phyloP scores from a whole-genome alignment of 2,329 filamentous ascomycete species.

The Xylariomycetidae sp. region DNA sequence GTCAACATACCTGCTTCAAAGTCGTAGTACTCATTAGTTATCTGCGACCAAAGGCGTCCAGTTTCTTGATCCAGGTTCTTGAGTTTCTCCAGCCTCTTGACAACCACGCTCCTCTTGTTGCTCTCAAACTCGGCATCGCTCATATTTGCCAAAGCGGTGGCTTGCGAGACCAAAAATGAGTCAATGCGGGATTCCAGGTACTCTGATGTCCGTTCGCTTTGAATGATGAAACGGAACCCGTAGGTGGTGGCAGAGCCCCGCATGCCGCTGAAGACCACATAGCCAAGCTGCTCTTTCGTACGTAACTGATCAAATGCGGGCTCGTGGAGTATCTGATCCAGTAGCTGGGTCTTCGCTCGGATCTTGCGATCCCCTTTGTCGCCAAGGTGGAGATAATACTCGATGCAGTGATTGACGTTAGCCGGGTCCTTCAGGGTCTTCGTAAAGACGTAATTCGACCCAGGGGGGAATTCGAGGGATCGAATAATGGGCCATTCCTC shows the following conservation, averaged over 20 bases:
- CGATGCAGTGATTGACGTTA: conserved; percentile 85
- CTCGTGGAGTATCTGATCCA: conserved; percentile 89
- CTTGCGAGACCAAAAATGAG: conserved; percentile 69
- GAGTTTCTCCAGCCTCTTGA: conserved; percentile 81
- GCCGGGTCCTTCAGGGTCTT: conserved; percentile 77
- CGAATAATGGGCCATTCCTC: conserved; percentile 77
- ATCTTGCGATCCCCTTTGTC: conserved; percentile 62
- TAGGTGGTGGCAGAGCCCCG: conserved; percentile 70
- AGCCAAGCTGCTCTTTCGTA: conserved; percentile 96
- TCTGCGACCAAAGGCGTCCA: conserved; percentile 76
- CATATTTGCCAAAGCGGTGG: conserved; percentile 67
- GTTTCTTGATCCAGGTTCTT: conserved; percentile 90
- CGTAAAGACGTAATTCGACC: conserved; percentile 79
- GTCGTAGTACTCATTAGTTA: conserved; percentile 81
- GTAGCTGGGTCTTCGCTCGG: conserved; percentile 72
- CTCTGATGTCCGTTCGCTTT: conserved; percentile 79
- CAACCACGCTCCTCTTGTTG: conserved; percentile 85
- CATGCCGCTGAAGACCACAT: conserved; percentile 85
- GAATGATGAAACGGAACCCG: conserved; percentile 84
- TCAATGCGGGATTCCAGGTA: conserved; percentile 89
- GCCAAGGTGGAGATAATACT: conserved; percentile 71
- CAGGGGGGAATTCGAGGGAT: conserved; percentile 71
- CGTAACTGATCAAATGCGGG: conserved; percentile 91
- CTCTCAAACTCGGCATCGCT: conserved; percentile 78
- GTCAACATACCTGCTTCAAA: conserved; percentile 81